A percentile compares a stretch with the other conserved stretches of the same genome.
These are phyloP conservation scores for Cryptococcus maquisensis DNA, from an alignment of 1,284 basidiomycete species.

Conservation along the genomic window DNA sequence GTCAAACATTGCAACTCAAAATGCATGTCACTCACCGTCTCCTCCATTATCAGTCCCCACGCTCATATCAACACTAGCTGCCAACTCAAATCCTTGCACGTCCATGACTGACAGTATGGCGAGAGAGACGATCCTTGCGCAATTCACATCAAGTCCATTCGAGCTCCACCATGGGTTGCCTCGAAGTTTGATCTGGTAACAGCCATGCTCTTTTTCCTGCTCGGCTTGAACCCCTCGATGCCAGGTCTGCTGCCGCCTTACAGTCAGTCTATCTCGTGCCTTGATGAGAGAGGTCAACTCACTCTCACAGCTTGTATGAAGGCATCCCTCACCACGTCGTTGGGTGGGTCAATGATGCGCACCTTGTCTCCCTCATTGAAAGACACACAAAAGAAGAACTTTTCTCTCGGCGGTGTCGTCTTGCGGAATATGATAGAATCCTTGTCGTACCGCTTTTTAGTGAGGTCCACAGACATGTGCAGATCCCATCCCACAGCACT, in stretches of 20 bases:
- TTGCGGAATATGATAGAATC: constrained; percentile 38
- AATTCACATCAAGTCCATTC: constrained; percentile 22
- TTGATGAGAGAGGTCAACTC: constrained; percentile 6
- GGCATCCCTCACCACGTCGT: constrained; percentile 19
- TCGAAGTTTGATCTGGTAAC: constrained; percentile 36
- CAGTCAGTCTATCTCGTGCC: background rate
- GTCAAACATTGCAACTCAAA: background rate
- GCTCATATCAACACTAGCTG: constrained; percentile 36
- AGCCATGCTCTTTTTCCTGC: constrained; percentile 31
- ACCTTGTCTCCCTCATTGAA: constrained; percentile 44
- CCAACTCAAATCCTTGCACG: constrained; percentile 34
- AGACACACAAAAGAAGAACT: constrained; percentile 31
- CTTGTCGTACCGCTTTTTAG: constrained; percentile 38
- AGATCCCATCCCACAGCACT: constrained; percentile 35
- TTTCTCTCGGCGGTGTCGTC: constrained; percentile 24
- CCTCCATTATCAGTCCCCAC: constrained; percentile 13
- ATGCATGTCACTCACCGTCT: constrained; percentile 23
- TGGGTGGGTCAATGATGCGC: constrained; percentile 41
- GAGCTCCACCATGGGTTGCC: constrained; percentile 38
- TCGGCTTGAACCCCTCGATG: constrained; percentile 32
- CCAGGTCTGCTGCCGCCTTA: constrained; percentile 19
- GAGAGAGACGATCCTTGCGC: constrained; percentile 25
- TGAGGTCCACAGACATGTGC: constrained; percentile 26
- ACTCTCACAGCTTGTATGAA: constrained; percentile 32
- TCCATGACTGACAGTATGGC: constrained; percentile 34